Evolutionary conservation across 2,329 filamentous ascomycete genomes (phyloP).

Genomic region (Pseudophaeomoniella oleicola): DNA sequence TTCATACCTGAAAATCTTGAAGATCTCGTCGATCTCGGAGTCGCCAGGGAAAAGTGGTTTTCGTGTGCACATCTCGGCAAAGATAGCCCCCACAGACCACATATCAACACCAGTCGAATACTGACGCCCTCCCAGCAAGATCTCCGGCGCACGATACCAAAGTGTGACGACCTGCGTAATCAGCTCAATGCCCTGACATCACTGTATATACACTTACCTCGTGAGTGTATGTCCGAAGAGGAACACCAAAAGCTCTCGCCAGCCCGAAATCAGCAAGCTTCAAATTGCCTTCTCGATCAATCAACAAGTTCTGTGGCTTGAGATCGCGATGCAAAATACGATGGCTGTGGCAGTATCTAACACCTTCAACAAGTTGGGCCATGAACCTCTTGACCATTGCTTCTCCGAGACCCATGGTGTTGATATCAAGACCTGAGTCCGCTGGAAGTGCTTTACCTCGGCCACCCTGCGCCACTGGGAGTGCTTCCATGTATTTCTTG

Average conservation of each 20-base stretch:
- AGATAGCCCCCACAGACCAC: constrained; percentile 91
- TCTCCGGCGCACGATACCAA: constrained; percentile 86
- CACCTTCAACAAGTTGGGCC: constrained; percentile 70
- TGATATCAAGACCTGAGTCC: constrained; percentile 49
- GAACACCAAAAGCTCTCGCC: constrained; percentile 80
- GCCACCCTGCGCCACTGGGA: constrained; percentile 71
- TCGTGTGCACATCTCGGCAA: constrained; percentile 90
- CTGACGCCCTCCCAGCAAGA: constrained; percentile 76
- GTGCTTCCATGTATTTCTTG: constrained; percentile 92
- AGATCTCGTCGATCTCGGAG: constrained; percentile 86
- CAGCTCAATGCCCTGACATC: not conserved
- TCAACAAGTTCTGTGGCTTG: constrained; percentile 82
- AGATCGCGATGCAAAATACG: constrained; percentile 76
- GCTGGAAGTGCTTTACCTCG: constrained; percentile 75
- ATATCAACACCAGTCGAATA: constrained; percentile 92
- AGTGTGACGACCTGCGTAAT: constrained; percentile 60
- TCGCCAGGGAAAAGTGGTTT: constrained; percentile 88
- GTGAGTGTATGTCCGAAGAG: constrained; percentile 81
- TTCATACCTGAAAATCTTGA: constrained; percentile 84
- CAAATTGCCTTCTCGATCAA: constrained; percentile 72
- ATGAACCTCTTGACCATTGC: constrained; percentile 88
- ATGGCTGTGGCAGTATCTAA: constrained; percentile 80
- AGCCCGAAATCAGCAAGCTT: constrained; percentile 86
- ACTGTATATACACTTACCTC: constrained; percentile 37
- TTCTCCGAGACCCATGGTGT: constrained; percentile 57